A percentile compares a stretch with the other conserved stretches of the same genome.
These are phyloP conservation scores for Candida pseudoviswanathii DNA, from an alignment of 1,139 yeast genomes.

Conservation along the genomic window DNA sequence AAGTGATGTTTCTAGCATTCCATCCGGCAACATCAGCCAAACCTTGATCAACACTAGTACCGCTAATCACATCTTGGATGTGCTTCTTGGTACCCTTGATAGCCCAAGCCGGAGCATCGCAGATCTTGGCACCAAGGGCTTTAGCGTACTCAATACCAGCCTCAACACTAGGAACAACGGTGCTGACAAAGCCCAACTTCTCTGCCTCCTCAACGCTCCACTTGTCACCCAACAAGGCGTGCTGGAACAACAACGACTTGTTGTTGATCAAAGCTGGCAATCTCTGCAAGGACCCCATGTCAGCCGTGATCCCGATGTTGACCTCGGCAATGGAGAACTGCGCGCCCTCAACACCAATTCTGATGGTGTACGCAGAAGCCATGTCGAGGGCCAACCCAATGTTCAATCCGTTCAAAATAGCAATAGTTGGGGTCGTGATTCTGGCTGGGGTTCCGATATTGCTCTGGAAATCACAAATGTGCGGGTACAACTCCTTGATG, in stretches of 20 bases:
- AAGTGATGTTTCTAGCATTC: slow-evolving; percentile 49
- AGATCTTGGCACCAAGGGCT: slow-evolving; percentile 53
- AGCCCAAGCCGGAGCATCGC: slow-evolving; percentile 57
- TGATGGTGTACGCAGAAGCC: slow-evolving; percentile 57
- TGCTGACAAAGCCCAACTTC: slow-evolving; percentile 56
- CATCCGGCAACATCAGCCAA: slow-evolving; percentile 54
- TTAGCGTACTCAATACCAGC: slow-evolving; percentile 53
- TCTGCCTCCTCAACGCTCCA: slow-evolving; percentile 61
- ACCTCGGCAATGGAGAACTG: slow-evolving; percentile 68
- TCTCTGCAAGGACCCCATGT: slow-evolving; percentile 77
- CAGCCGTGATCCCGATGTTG: slow-evolving; percentile 76
- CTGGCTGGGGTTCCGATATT: slow-evolving; percentile 52
- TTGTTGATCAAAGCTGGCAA: slow-evolving; percentile 58
- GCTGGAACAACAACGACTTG: slow-evolving; percentile 60
- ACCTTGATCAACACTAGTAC: slow-evolving; percentile 49
- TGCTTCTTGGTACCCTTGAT: slow-evolving; percentile 65
- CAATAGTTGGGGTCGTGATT: slow-evolving; percentile 51
- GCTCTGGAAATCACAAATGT: slow-evolving; percentile 59
- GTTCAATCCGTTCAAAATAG: slow-evolving; percentile 46
- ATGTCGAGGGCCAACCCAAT: slow-evolving; percentile 75
- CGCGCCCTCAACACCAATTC: slow-evolving; percentile 58
- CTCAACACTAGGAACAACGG: slow-evolving; percentile 47
- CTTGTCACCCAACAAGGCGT: slow-evolving; percentile 63
- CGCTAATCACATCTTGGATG: slow-evolving; percentile 55
- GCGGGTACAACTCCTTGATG: slow-evolving; percentile 34